These are phyloP conservation scores for Chrysoporthe puriensis DNA, from an alignment of 2,329 filamentous ascomycete genomes.

Conservation along the genomic window DNA sequence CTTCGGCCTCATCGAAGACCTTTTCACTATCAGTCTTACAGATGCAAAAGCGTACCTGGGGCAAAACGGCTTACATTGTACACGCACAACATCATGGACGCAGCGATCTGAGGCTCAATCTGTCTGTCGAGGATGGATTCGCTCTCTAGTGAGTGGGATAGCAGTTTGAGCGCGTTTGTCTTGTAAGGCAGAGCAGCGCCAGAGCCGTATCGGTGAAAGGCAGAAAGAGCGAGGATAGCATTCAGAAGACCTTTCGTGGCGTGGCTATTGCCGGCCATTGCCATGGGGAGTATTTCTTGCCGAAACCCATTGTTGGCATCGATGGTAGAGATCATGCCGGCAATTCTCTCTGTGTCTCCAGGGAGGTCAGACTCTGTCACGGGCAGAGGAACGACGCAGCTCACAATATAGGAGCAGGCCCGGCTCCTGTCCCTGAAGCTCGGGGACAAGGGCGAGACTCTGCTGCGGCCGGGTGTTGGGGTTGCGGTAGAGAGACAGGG, in stretches of 20 bases:
- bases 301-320: constrained; percentile 52
- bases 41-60: neutral
- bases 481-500: constrained; percentile 35
- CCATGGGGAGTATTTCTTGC: constrained; percentile 50
- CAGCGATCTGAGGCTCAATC: constrained; percentile 46
- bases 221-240: constrained; percentile 49
- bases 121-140: constrained; percentile 34
- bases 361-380: constrained; percentile 11
- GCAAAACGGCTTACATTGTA: constrained; percentile 46
- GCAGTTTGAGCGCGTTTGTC: constrained; percentile 43
- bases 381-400: constrained; percentile 11
- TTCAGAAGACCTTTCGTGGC: constrained; percentile 45
- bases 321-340: constrained; percentile 51
- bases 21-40: constrained; percentile 33
- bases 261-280: constrained; percentile 40
- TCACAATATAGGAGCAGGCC: constrained; percentile 39
- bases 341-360: constrained; percentile 44
- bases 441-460: constrained; percentile 36
- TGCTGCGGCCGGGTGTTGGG: constrained; percentile 33
- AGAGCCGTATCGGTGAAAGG: constrained; percentile 45
- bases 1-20: constrained; percentile 54
- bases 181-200: constrained; percentile 48
- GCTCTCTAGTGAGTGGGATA: constrained; percentile 43
- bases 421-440: constrained; percentile 36
- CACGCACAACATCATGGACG: constrained; percentile 55